phyloP scores from a whole-genome alignment of 345 rosid genomes.

The Arabidopsis arenosa region DNA sequence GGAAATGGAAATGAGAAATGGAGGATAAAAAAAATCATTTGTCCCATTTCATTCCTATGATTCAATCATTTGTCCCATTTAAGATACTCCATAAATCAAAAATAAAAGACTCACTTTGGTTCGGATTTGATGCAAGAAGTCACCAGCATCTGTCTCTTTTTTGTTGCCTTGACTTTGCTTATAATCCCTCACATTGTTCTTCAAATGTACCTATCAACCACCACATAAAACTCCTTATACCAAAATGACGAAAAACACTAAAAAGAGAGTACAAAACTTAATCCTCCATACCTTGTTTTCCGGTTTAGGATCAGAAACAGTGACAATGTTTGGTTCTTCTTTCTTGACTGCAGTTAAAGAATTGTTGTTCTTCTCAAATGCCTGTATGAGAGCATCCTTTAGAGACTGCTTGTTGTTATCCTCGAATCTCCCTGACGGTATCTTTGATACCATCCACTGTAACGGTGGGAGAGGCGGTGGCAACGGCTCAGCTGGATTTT shows the following conservation, averaged over 20 bases:
- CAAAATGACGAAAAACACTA: not conserved
- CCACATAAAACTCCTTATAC: slow-evolving; percentile 17
- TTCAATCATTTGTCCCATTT: too few relatives aligned
- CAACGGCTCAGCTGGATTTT: slow-evolving; percentile 47
- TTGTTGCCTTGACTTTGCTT: slow-evolving; percentile 50
- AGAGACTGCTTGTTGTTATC: slow-evolving; percentile 48
- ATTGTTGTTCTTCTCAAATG: slow-evolving; percentile 35
- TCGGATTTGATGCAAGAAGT: slow-evolving; percentile 83
- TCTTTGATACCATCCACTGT: slow-evolving; percentile 61
- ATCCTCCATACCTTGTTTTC: slow-evolving; percentile 46
- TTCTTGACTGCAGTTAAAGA: slow-evolving; percentile 47
- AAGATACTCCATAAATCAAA: too few relatives aligned
- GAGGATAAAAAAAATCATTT: not conserved
- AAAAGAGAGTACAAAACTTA: slow-evolving; percentile 10
- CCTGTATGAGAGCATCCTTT: slow-evolving; percentile 39
- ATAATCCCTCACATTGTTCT: slow-evolving; percentile 47
- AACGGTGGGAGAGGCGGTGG: slow-evolving; percentile 83
- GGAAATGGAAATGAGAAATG: not conserved
- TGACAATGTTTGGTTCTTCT: slow-evolving; percentile 45
- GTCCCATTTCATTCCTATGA: too few relatives aligned
- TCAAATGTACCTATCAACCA: slow-evolving; percentile 40
- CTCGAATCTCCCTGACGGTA: slow-evolving; percentile 37
- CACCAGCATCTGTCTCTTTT: slow-evolving; percentile 64
- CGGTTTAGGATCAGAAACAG: slow-evolving; percentile 36
- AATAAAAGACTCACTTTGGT: slow-evolving; percentile 62